These are phyloP conservation scores for Grammothele lineata DNA, from an alignment of 768 basidiomycete species.

Conservation along the genomic window DNA sequence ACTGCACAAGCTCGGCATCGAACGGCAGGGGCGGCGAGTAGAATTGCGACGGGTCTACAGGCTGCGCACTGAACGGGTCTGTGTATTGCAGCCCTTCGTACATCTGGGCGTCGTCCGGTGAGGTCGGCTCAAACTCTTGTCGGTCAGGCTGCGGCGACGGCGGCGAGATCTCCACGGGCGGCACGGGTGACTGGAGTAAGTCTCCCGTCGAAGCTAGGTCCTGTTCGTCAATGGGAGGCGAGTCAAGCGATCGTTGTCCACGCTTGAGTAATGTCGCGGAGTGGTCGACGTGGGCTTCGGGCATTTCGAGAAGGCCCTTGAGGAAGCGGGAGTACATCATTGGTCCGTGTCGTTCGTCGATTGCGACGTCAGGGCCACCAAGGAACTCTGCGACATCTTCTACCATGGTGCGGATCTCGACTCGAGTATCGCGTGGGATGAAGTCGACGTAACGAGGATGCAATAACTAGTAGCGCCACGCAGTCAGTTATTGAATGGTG, in stretches of 20 bases:
- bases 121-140: not conserved
- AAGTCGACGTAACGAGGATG: constrained; percentile 69
- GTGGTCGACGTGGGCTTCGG: constrained; percentile 18
- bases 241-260: not conserved
- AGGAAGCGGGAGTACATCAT: constrained; percentile 80
- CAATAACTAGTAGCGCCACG: constrained; percentile 45
- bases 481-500: not conserved
- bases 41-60: constrained; percentile 29
- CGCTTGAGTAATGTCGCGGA: constrained; percentile 8
- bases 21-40: constrained; percentile 54
- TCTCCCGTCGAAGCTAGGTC: not conserved
- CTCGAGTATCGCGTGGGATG: constrained; percentile 53
- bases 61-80: constrained; percentile 17
- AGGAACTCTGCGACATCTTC: constrained; percentile 65
- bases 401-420: constrained; percentile 59
- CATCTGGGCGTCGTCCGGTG: constrained; percentile 8
- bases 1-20: constrained; percentile 56
- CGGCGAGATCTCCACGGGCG: not conserved
- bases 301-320: constrained; percentile 53
- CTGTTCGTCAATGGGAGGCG: not conserved
- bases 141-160: not conserved
- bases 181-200: not conserved
- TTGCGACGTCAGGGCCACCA: constrained; percentile 62
- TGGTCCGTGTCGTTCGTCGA: constrained; percentile 80
- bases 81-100: constrained; percentile 14